phyloP scores from a whole-genome alignment of 129 eudicot genomes.

The Flaveria ramosissima region DNA sequence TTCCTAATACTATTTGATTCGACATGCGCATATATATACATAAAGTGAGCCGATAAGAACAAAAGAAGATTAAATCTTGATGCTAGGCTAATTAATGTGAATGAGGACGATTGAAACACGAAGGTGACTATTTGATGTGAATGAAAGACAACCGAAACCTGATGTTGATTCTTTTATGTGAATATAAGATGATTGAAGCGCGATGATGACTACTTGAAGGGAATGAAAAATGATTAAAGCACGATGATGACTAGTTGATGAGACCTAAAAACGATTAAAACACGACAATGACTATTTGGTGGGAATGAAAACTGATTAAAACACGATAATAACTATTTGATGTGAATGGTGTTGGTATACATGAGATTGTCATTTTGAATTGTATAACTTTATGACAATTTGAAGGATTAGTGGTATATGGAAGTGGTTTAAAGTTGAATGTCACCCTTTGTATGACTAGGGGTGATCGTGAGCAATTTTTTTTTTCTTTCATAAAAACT shows the following conservation, averaged over 20 bases:
- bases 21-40: neutral
- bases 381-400: neutral
- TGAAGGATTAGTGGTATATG: no score
- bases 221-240: no score
- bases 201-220: no score
- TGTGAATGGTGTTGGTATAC: neutral
- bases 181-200: no score
- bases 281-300: no score
- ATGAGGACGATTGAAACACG: neutral
- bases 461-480: neutral
- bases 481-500: neutral
- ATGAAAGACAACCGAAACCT: neutral
- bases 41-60: neutral
- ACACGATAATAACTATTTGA: no score
- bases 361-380: neutral
- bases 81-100: neutral
- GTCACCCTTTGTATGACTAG: neutral
- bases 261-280: no score
- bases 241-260: no score
- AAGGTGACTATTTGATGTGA: neutral
- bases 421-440: no score
- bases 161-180: no score
- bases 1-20: no score
- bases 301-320: no score
- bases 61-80: neutral